Evolutionary conservation across 1,139 yeast species (phyloP).

Genomic region (Hyphopichia buzzinii): DNA sequence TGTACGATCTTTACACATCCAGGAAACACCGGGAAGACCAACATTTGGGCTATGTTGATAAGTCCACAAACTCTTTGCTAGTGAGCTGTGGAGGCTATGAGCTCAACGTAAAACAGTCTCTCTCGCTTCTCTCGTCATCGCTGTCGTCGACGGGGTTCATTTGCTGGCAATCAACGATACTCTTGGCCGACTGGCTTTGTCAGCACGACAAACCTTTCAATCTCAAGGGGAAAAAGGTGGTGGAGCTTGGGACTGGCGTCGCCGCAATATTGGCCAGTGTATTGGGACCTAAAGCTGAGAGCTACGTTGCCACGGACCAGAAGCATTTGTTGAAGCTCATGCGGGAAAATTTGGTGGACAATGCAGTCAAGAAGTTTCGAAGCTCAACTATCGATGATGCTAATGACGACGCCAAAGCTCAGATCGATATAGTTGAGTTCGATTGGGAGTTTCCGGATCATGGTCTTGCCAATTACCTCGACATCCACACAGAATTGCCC

Average conservation of each 20-base stretch:
- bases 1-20: slow-evolving; percentile 45
- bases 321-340: slow-evolving; percentile 52
- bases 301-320: slow-evolving; percentile 65
- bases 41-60: slow-evolving; percentile 50
- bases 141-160: slow-evolving; percentile 66
- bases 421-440: slow-evolving; percentile 47
- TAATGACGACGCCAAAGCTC: background rate
- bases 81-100: slow-evolving; percentile 34
- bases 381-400: background rate
- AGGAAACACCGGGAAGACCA: slow-evolving; percentile 29
- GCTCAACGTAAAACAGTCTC: slow-evolving; percentile 38
- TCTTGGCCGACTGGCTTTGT: slow-evolving; percentile 54
- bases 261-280: slow-evolving; percentile 54
- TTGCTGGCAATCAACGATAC: slow-evolving; percentile 57
- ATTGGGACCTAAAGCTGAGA: slow-evolving; percentile 33
- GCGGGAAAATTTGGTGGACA: slow-evolving; percentile 42
- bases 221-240: slow-evolving; percentile 22
- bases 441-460: slow-evolving; percentile 62
- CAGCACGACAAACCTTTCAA: slow-evolving; percentile 19
- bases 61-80: slow-evolving; percentile 26
- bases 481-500: slow-evolving; percentile 17
- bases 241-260: slow-evolving; percentile 70
- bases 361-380: slow-evolving; percentile 16
- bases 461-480: slow-evolving; percentile 24
- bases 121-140: slow-evolving; percentile 39